phyloP scores from a whole-genome alignment of 805 yeast genomes.

The Candida dajiaensis region DNA sequence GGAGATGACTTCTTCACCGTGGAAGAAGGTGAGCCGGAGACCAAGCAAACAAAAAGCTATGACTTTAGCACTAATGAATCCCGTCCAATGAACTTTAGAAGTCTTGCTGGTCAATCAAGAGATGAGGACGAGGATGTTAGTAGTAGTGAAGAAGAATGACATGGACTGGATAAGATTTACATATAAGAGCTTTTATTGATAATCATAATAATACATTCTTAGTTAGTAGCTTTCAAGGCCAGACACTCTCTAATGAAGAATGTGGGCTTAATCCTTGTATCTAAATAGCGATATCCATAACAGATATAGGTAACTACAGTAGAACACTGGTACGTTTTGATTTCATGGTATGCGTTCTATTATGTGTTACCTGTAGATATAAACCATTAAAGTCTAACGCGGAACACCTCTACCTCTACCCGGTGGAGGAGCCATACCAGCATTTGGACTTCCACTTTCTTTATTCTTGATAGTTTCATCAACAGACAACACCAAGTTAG shows the following conservation, averaged over 20 bases:
- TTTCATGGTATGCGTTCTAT: no score
- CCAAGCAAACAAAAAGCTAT: neutral
- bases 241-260: no score
- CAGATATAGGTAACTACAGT: no score
- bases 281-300: no score
- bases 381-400: slow-evolving; percentile 13
- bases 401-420: slow-evolving; percentile 76
- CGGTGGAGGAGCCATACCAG: slow-evolving; percentile 42
- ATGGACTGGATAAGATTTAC: no score
- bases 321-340: neutral
- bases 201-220: no score
- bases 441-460: slow-evolving; percentile 50
- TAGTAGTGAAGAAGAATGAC: slow-evolving; percentile 22
- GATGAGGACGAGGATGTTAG: slow-evolving; percentile 20
- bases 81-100: slow-evolving; percentile 21
- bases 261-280: no score
- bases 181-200: neutral
- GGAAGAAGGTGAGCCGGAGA: slow-evolving; percentile 4
- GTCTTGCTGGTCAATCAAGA: slow-evolving; percentile 15
- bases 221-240: no score
- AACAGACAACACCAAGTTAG: slow-evolving; percentile 85
- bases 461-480: slow-evolving; percentile 87
- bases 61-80: neutral
- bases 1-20: slow-evolving; percentile 7
- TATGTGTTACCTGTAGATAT: neutral